These are phyloP conservation scores for Chalciporus pseudorubinellus DNA, from an alignment of 768 basidiomycete species.

Conservation along the genomic window DNA sequence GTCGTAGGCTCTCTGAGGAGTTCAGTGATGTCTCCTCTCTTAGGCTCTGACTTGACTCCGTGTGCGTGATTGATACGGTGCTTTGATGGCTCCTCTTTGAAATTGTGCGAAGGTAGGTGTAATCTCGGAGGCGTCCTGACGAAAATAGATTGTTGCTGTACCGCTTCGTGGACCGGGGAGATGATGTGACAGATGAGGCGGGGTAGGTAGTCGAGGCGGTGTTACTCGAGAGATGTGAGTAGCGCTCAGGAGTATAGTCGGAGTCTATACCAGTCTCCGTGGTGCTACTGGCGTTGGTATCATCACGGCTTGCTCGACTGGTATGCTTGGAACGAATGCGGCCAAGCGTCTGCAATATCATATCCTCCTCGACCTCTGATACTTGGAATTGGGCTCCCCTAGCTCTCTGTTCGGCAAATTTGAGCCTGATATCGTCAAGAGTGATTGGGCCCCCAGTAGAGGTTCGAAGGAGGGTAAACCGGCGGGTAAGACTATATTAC, in stretches of 20 bases:
- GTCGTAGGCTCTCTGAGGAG: conserved; percentile 47
- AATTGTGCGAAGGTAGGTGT: conserved; percentile 62
- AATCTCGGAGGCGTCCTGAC: conserved; percentile 75
- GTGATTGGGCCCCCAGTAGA: conserved; percentile 63
- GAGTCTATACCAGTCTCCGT: conserved; percentile 26
- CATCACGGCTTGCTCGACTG: conserved; percentile 16
- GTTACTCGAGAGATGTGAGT: conserved; percentile 37
- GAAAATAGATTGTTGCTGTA: conserved; percentile 88
- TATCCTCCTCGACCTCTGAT: conserved; percentile 80
- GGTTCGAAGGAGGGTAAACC: conserved; percentile 76
- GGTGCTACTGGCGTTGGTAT: conserved; percentile 14
- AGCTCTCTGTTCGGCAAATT: conserved; percentile 74
- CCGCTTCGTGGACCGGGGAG: conserved; percentile 57
- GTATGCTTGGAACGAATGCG: conserved; percentile 42
- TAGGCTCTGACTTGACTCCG: conserved; percentile 44
- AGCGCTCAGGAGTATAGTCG: conserved; percentile 32
- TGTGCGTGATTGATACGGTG: conserved; percentile 43
- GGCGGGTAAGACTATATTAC: conserved; percentile 65
- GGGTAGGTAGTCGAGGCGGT: conserved; percentile 35
- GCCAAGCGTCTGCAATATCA: conserved; percentile 74
- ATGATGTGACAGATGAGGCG: conserved; percentile 39
- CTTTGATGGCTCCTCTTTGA: conserved; percentile 42
- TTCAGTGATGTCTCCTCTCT: conserved; percentile 43
- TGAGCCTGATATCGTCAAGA: conserved; percentile 60
- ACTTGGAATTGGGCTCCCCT: conserved; percentile 66